Evolutionary conservation across 495 filamentous ascomycete genomes (phyloP).

Genomic region (Hyphodiscus hymeniophilus): DNA sequence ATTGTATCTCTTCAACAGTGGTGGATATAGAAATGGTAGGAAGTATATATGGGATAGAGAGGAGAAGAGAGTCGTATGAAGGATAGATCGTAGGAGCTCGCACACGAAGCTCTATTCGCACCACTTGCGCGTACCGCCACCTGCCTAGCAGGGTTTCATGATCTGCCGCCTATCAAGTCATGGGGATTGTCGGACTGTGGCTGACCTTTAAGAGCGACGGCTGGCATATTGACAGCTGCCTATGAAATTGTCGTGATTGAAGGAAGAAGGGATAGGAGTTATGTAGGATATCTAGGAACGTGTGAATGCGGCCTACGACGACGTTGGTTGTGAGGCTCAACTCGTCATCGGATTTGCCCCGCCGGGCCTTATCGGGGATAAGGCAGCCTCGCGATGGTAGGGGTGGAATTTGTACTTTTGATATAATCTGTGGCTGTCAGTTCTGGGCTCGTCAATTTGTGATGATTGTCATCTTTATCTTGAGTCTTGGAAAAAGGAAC

Average conservation of each 20-base stretch:
- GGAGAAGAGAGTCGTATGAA: background rate
- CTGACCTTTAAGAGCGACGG: conserved; percentile 21
- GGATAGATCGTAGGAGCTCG: background rate
- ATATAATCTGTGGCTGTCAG: too few relatives aligned
- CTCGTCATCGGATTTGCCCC: too few relatives aligned
- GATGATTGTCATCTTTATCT: too few relatives aligned
- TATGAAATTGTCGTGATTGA: background rate
- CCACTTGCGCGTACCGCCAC: conserved; percentile 10
- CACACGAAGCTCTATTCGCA: too few relatives aligned
- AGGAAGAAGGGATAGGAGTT: background rate
- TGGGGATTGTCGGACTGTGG: conserved; percentile 1
- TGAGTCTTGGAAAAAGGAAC: too few relatives aligned
- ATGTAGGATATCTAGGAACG: background rate
- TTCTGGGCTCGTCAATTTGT: too few relatives aligned
- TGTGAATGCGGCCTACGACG: conserved; percentile 1
- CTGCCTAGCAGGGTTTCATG: conserved; percentile 2
- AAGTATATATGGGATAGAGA: background rate
- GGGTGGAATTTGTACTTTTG: too few relatives aligned
- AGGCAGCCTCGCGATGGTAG: too few relatives aligned
- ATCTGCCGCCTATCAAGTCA: conserved; percentile 7
- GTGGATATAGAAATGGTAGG: conserved; percentile 1
- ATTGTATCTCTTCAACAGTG: conserved; percentile 19
- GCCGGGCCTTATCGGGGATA: too few relatives aligned
- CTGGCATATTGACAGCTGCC: conserved; percentile 17
- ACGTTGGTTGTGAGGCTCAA: background rate